Evolutionary conservation across 495 filamentous ascomycete species (phyloP), one percentile per base, ranked within the genome.

Genomic region (Talaromyces proteolyticus): DNA sequence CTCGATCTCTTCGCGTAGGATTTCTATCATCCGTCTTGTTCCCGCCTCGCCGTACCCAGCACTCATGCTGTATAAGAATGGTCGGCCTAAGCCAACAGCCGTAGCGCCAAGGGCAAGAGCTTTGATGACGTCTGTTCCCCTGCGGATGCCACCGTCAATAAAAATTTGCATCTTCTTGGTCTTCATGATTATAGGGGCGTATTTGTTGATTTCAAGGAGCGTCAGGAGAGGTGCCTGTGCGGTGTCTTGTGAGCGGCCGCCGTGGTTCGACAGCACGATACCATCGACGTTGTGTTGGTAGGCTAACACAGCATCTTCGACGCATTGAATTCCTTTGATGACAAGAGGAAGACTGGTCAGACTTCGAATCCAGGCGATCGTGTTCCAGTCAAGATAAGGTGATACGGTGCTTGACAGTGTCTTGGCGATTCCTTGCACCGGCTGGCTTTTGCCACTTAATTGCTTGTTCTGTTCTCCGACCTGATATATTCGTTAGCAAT

Each of bases 61-160:
- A 24, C 77, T 81, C 84, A 95, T 86, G 50, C 88, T 87, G 61
- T 85, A 95, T 50, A 96, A 60, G 68, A 92, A 91, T 4, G 90
- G 90, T 11, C 91, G 72, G 4, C 91, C 90, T 51, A 95, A 85
- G 7, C 89, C 89, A 3, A 94, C 90, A 11, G 87, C 91, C 53
- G 76, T 88, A 0, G 91, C 90, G 5, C 90, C 90, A 6, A 95
- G 69, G 48, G 88, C 91, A 25, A 95, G 67, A 20, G 90, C 90
- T 67, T 95, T 95, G 64, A 95, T 75, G 48, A 95, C 88, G 62
- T 95, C 90, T 2, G 88, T 91, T 5, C 84, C 91, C 29, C 89
- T 75, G 1, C 91, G 78, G 34, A 94, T 78, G 24, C 90, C 90
- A 29, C 90, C 89, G 64, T 95, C 90, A 51, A 95, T 66, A 60